Conservation (phyloP, 441 rosid genomes). For the Macaranga tanarius region DNA sequence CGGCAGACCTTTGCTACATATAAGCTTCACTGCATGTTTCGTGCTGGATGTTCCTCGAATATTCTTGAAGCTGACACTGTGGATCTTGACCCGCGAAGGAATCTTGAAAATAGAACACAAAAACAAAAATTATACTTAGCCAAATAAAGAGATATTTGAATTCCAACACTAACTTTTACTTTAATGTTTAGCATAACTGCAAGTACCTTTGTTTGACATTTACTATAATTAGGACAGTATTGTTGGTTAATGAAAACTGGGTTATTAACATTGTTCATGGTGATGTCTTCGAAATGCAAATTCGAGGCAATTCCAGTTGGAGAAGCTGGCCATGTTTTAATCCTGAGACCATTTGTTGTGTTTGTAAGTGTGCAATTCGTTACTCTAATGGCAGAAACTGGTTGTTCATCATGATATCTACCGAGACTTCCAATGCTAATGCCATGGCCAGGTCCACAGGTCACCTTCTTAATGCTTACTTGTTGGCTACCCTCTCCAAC, state of each 20-base stretch:
- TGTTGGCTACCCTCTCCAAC: slow-evolving; percentile 42
- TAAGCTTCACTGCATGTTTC: slow-evolving; percentile 31
- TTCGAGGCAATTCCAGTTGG: slow-evolving; percentile 19
- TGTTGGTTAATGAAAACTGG: slow-evolving; percentile 50
- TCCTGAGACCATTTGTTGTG: slow-evolving; percentile 46
- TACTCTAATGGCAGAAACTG: slow-evolving; percentile 35
- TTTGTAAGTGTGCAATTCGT: slow-evolving; percentile 35
- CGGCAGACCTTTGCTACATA: slow-evolving; percentile 43
- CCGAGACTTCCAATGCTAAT: slow-evolving; percentile 56
- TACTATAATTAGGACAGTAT: slow-evolving; percentile 40
- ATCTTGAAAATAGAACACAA: slow-evolving; percentile 9
- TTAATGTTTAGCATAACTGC: too few relatives aligned
- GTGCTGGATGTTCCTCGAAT: slow-evolving; percentile 44
- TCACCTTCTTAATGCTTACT: slow-evolving; percentile 25
- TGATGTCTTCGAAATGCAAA: slow-evolving; percentile 42
- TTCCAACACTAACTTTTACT: too few relatives aligned
- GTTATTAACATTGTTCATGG: slow-evolving; percentile 35
- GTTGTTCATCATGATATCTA: slow-evolving; percentile 28
- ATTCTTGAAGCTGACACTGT: slow-evolving; percentile 39
- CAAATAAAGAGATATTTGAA: neutral
- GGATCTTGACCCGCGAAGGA: slow-evolving; percentile 44
- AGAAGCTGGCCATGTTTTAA: slow-evolving; percentile 48
- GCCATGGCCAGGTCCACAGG: slow-evolving; percentile 60
- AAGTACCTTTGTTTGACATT: slow-evolving; percentile 32
- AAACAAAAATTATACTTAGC: neutral